phyloP scores from a whole-genome alignment of 129 eudicot genomes.

The Helianthus annuus region HanXRQr2.0-SUNRISE NC_035449.2:162982677-162983176 shows the following conservation, averaged over 20 bases:
- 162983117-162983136: conserved; percentile 36
- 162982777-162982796: too few relatives aligned
- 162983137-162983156: too few relatives aligned
- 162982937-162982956: conserved; percentile 92
- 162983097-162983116: conserved; percentile 71
- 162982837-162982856: conserved; percentile 78
- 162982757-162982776: background rate
- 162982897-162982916: conserved; percentile 69
- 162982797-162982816: too few relatives aligned
- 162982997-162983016: background rate
- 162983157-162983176: too few relatives aligned
- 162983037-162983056: conserved; percentile 1
- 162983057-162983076: conserved; percentile 92
- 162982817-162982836: conserved; percentile 46
- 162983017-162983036: background rate
- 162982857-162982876: conserved; percentile 67
- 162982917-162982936: conserved; percentile 73
- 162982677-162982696: conserved; percentile 67
- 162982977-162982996: conserved; percentile 89
- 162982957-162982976: conserved; percentile 96
- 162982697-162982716: conserved; percentile 65
- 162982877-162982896: conserved; percentile 70
- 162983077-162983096: conserved; percentile 61
- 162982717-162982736: conserved; percentile 1
- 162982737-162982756: conserved; percentile 6